Base-by-base conservation (phyloP, 2,329 filamentous ascomycete genomes). In the Endoconidiophora polonica region DNA sequence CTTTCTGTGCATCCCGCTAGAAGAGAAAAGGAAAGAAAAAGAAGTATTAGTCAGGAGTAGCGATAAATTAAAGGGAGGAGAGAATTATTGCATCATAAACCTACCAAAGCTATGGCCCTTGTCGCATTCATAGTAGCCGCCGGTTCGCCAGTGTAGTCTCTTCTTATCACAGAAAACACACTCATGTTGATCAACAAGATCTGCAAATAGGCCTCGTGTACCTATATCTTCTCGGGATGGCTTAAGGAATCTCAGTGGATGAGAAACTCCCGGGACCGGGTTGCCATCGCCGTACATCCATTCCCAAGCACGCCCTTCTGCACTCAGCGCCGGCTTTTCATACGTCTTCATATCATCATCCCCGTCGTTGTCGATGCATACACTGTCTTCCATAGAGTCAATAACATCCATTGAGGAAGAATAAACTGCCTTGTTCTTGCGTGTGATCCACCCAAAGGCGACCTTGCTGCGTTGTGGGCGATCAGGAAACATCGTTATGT, bases 251-350 rank as follows among this genome's bases (percentile, higher is more conserved):
- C 44, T 48, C 22, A 57, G 52, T 5, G 56, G 46, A 16, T 54
- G 44, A 14, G 62, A 61, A 20, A 68, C 62, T 3, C 68, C 71
- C 0, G 66, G 63, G 2, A 75, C 68, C 2, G 66, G 62, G 0
- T 65, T 62, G 0, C 70, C 71, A n/a, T 62, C 62, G 16, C 72
- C 73, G 56, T 78, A 77, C 69, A 77, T 73, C 67, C 71, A 75
- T 54, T 77, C 70, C 68, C 74, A 77, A 42, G 72, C 63, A 37
- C 63, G 62, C 0, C 68, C 74, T 58, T 79, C 75, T 2, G 73
- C 43, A 29, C 43, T 49, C n/a, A 46, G 23, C 10, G 6, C 40
- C 20, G 14, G 16, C 16, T 18, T 18, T 18, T 18, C 16, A 18
- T 18, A 18, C 16, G 4, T 24, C 6, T 33, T 24, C 37, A 26